These are phyloP conservation scores for Lipomyces spencermartinsiae DNA, from an alignment of 805 yeast species.

Conservation along the genomic window DNA sequence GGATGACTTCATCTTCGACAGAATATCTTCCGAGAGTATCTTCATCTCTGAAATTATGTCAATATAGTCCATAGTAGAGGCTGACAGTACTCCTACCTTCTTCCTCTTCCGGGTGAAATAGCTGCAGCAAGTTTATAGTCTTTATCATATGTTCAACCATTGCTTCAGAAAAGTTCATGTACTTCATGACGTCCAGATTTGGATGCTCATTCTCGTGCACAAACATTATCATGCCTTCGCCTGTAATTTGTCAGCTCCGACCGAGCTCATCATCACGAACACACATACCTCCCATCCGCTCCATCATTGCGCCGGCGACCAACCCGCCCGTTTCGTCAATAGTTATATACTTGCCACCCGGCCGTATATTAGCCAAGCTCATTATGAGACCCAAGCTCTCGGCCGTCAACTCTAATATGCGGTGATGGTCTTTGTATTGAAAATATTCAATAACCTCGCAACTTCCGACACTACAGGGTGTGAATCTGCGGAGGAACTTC, in stretches of 20 bases:
- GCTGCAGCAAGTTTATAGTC: conserved; percentile 77
- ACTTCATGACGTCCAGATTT: conserved; percentile 71
- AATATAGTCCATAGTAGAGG: background rate
- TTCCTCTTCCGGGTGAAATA: conserved; percentile 74
- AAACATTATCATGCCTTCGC: conserved; percentile 70
- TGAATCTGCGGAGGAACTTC: conserved; percentile 85
- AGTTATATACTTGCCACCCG: conserved; percentile 87
- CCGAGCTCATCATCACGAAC: conserved; percentile 3
- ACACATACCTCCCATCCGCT: conserved; percentile 69
- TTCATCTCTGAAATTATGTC: conserved; percentile 41
- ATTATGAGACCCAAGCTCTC: conserved; percentile 82
- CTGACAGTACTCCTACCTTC: conserved; percentile 53
- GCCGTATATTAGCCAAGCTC: conserved; percentile 79
- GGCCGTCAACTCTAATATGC: conserved; percentile 79
- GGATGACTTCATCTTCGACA: conserved; percentile 61
- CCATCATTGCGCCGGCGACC: conserved; percentile 82
- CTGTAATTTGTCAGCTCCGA: conserved; percentile 5
- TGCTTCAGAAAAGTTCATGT: conserved; percentile 63
- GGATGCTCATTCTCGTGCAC: conserved; percentile 95
- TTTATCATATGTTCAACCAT: conserved; percentile 62
- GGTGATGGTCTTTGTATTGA: conserved; percentile 74
- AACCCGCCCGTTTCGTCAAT: conserved; percentile 96
- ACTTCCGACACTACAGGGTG: conserved; percentile 76
- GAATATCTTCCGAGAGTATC: conserved; percentile 55
- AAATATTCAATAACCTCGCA: conserved; percentile 75